These are phyloP conservation scores for Globisporangium lucens DNA, from an alignment of 352 stramenopile species.

Conservation along the genomic window DNA sequence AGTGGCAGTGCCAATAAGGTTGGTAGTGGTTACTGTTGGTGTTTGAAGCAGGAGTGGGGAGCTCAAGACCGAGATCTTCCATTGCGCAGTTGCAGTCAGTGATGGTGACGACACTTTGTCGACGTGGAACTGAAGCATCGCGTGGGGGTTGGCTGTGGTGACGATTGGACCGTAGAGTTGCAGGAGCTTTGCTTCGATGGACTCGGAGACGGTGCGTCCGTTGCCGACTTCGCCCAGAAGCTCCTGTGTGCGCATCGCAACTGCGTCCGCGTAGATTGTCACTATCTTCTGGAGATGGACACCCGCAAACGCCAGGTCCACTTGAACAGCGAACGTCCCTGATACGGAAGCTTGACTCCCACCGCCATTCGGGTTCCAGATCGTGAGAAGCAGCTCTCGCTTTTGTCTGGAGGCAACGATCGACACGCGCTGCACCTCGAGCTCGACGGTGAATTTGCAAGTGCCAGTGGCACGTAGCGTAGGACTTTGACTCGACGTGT, in stretches of 20 bases:
- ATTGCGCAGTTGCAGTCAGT: background rate
- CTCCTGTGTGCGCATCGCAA: constrained; percentile 30
- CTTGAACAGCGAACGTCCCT: constrained; percentile 26
- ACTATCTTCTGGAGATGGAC: background rate
- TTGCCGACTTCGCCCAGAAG: constrained; percentile 22
- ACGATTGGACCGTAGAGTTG: constrained; percentile 15
- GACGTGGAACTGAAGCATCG: constrained; percentile 21
- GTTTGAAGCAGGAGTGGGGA: constrained; percentile 5
- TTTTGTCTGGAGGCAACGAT: constrained; percentile 5
- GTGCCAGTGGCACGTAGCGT: constrained; percentile 9
- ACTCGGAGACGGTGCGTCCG: constrained; percentile 23
- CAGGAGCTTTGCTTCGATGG: constrained; percentile 28
- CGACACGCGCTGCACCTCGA: constrained; percentile 20
- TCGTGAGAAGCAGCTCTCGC: constrained; percentile 15
- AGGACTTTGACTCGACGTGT: background rate
- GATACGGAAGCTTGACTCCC: constrained; percentile 1
- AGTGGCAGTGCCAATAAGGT: constrained; percentile 5
- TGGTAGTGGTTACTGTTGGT: constrained; percentile 3
- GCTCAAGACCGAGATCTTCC: constrained; percentile 14
- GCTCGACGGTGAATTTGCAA: constrained; percentile 10
- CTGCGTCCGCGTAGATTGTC: constrained; percentile 26
- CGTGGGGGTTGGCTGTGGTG: background rate
- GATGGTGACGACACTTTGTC: constrained; percentile 8
- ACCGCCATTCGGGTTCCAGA: constrained; percentile 10
- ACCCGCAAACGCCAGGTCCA: constrained; percentile 5